Evolutionary conservation across 2,329 filamentous ascomycete genomes (phyloP).

Genomic region (Zymoseptoria ardabiliae): DNA sequence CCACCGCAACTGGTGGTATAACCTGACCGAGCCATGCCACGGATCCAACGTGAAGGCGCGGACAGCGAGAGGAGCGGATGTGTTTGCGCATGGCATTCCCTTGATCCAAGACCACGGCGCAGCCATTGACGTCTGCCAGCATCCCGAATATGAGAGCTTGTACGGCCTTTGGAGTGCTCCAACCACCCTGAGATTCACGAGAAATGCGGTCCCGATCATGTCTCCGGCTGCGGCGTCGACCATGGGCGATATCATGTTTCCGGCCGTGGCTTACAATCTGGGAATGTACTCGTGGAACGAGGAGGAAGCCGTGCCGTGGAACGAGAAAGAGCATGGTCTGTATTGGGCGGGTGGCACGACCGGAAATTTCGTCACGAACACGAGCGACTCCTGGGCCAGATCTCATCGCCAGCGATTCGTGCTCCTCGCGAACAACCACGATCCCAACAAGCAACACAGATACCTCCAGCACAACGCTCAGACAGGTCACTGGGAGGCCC

Average conservation of each 20-base stretch:
- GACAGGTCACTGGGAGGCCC: background rate
- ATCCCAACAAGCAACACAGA: conserved; percentile 62
- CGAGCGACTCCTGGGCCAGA: conserved; percentile 32
- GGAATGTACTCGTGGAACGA: conserved; percentile 39
- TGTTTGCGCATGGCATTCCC: background rate
- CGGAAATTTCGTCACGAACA: conserved; percentile 35
- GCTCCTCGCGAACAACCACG: conserved; percentile 83
- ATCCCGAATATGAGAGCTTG: conserved; percentile 37
- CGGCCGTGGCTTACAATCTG: conserved; percentile 41
- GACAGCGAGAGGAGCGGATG: background rate
- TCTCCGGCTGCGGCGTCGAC: conserved; percentile 41
- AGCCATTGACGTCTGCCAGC: conserved; percentile 36
- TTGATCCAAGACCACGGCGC: conserved; percentile 1
- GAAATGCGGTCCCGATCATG: conserved; percentile 41
- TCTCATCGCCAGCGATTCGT: conserved; percentile 64
- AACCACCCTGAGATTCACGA: conserved; percentile 35
- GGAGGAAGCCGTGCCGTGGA: conserved; percentile 40
- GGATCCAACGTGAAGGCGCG: background rate
- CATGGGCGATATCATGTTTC: conserved; percentile 44
- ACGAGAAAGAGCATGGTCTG: conserved; percentile 43
- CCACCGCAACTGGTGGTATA: background rate
- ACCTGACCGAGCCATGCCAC: background rate
- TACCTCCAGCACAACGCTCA: background rate
- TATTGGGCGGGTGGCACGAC: conserved; percentile 55
- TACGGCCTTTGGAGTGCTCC: conserved; percentile 44